These are phyloP conservation scores for Heritiera littoralis DNA, from an alignment of 345 rosid genomes.

Conservation along the genomic window DNA sequence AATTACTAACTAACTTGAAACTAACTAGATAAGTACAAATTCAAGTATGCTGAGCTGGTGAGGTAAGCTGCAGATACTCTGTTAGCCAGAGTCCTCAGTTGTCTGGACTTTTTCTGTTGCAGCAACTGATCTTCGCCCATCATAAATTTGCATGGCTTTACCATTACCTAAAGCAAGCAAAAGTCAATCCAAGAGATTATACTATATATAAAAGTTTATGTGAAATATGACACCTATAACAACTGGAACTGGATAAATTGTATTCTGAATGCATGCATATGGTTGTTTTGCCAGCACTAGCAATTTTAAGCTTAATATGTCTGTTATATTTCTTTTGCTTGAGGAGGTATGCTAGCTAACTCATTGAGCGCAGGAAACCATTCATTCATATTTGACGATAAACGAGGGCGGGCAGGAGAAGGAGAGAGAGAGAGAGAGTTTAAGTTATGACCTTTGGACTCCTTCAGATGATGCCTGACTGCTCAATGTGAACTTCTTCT, in stretches of 20 bases:
- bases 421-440: not conserved
- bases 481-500: conserved; percentile 63
- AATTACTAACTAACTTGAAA: too few species aligned
- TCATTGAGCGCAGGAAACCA: not conserved
- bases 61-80: too few species aligned
- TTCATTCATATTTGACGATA: not conserved
- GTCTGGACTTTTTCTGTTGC: conserved; percentile 34
- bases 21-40: too few species aligned
- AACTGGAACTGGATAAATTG: conserved; percentile 5
- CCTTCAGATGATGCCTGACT: conserved; percentile 57
- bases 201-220: not conserved
- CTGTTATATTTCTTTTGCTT: too few species aligned
- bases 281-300: not conserved
- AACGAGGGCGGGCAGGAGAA: not conserved
- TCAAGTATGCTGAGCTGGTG: too few species aligned
- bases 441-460: conserved; percentile 63
- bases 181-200: conserved; percentile 11
- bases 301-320: not conserved
- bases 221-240: conserved; percentile 1
- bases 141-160: conserved; percentile 71
- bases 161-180: conserved; percentile 58
- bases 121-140: conserved; percentile 56
- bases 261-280: not conserved
- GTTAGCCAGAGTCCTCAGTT: conserved; percentile 25
- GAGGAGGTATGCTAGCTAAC: too few species aligned